Conservation (phyloP, 495 filamentous ascomycete species). For the Penicilliopsis zonata region DNA sequence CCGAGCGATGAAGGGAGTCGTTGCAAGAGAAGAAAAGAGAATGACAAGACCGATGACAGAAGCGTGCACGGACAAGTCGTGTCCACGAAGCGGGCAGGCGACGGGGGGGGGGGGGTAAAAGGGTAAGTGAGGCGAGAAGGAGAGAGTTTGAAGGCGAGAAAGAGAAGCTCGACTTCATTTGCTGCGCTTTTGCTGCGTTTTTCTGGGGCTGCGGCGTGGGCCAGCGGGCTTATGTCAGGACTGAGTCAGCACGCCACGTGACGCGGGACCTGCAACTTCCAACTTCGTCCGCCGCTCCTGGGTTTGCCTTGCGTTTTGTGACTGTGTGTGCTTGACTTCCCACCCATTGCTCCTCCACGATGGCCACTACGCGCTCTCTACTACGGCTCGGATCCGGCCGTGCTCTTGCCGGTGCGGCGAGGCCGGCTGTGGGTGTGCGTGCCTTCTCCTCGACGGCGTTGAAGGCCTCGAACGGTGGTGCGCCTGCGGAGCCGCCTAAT, state of each 20-base stretch:
- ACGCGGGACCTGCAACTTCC: slow-evolving; percentile 1
- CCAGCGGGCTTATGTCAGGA: slow-evolving; percentile 1
- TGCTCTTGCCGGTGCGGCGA: slow-evolving; percentile 46
- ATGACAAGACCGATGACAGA: slow-evolving; percentile 1
- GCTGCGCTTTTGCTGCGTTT: background rate
- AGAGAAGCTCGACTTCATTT: slow-evolving; percentile 28
- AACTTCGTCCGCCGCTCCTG: background rate
- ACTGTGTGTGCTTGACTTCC: background rate
- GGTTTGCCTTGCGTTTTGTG: background rate
- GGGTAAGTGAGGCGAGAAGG: slow-evolving; percentile 4
- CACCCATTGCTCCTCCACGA: slow-evolving; percentile 21
- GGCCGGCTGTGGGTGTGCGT: slow-evolving; percentile 38
- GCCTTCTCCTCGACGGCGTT: slow-evolving; percentile 45
- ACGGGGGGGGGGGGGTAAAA: slow-evolving; percentile 8
- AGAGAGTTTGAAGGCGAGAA: slow-evolving; percentile 14
- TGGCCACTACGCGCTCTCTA: slow-evolving; percentile 45
- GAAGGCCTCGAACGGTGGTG: slow-evolving; percentile 27
- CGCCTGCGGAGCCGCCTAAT: slow-evolving; percentile 45
- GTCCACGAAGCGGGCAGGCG: slow-evolving; percentile 7
- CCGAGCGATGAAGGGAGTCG: slow-evolving; percentile 6
- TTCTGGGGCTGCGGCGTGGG: background rate
- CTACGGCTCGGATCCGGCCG: slow-evolving; percentile 55
- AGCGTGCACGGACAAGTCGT: slow-evolving; percentile 4
- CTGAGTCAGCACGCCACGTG: slow-evolving; percentile 21
- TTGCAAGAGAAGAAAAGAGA: slow-evolving; percentile 4